Evolutionary conservation across 2,329 filamentous ascomycete species (phyloP), one percentile per base, ranked within the genome.

Genomic region (Penicillium brasilianum): DNA sequence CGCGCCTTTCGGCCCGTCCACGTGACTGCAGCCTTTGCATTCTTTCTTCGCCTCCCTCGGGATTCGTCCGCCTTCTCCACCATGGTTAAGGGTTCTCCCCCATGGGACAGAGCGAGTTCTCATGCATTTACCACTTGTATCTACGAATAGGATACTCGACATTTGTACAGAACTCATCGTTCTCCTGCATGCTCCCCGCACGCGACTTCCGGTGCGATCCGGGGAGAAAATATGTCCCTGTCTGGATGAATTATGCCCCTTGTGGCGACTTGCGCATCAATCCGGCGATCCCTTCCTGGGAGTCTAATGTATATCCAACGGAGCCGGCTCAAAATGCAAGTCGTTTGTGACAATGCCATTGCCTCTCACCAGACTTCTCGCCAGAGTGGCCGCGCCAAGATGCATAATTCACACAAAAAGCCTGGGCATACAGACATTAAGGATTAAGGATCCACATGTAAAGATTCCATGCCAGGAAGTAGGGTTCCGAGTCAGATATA

Each of bases 1-100:
- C 5, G 8, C 10, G 13, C 25, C n/a, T 2, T 50, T 49, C 46
- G 28, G 16, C 46, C 28, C 25, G 43, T 10, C 37, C 54, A 56
- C 54, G 43, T 56, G 54, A 49, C 43, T 22, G 2, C 8, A 20
- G 11, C 7, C 16, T 28, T 43, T 25, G 20, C 16, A 18, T 20
- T 25, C 25, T 22, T 56, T 57, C 55, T 43, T 25, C 46, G 48
- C 36, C 20, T 37, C 30, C 30, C 56, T 59, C 60, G 60, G 60
- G 39, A 59, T 49, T n/a, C 48, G 51, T 65, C 63, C 63, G 63
- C 41, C 49, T 50, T 48, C 49, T 50, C 30, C 56, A 48, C 14
- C 30, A 37, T 57, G 66, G 65, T 62, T 66, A 69, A 68, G 62
- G 59, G 59, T 65, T 39, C 62, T 66, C 56, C 65, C 25, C 65